Conservation (phyloP, 768 basidiomycete species). For the Xanthoconium stramineum region DNA sequence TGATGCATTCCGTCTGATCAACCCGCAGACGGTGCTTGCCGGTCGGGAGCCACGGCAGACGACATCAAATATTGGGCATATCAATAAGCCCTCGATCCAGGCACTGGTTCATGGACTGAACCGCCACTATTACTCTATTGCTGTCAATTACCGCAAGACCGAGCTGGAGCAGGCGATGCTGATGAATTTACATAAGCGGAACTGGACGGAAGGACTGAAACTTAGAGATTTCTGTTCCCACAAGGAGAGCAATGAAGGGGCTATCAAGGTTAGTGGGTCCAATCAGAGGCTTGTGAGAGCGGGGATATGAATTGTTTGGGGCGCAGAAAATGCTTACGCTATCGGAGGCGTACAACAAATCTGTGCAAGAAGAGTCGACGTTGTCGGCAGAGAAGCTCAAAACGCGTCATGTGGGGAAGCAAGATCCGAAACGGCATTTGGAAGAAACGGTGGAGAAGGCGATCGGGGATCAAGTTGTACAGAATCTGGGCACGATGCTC, state of each 20-base stretch:
- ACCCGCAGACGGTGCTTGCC: conserved; percentile 82
- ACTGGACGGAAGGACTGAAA: conserved; percentile 97
- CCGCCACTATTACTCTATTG: conserved; percentile 96
- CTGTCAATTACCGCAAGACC: conserved; percentile 97
- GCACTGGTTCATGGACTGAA: conserved; percentile 97
- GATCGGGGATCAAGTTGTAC: conserved; percentile 96
- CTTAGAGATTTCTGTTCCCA: conserved; percentile 86
- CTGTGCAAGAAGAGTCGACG: conserved; percentile 97
- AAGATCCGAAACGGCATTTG: conserved; percentile 96
- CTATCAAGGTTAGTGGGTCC: conserved; percentile 74
- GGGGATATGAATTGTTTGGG: conserved; percentile 16
- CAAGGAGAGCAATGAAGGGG: conserved; percentile 86
- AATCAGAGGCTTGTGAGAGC: conserved; percentile 13
- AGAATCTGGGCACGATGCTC: conserved; percentile 92
- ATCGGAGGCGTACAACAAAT: conserved; percentile 95
- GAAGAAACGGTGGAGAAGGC: conserved; percentile 98
- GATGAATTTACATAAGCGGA: conserved; percentile 97
- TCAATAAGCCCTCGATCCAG: conserved; percentile 99
- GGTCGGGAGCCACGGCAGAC: conserved; percentile 96
- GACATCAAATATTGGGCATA: conserved; percentile 96
- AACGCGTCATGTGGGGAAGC: conserved; percentile 96
- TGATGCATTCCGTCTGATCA: conserved; percentile 97
- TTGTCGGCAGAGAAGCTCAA: conserved; percentile 90
- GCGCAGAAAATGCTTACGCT: conserved; percentile 76
- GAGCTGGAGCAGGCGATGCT: conserved; percentile 98